Conservation (phyloP, 2,329 filamentous ascomycete species). For the Dothideomycetes sp. region DNA sequence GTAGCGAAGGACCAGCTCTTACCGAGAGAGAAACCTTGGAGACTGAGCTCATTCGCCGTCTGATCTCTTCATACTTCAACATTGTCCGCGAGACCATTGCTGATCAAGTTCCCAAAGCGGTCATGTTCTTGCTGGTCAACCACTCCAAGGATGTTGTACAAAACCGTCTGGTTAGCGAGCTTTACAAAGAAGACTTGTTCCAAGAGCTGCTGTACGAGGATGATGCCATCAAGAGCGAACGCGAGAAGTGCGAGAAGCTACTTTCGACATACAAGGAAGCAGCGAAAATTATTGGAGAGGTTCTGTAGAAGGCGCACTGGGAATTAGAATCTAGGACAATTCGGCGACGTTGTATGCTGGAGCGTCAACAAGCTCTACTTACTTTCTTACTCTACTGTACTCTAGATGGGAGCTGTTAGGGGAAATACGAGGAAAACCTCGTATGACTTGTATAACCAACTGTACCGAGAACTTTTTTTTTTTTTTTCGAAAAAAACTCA, state of each 20-base stretch:
- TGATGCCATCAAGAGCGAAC: conserved; percentile 91
- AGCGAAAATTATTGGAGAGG: conserved; percentile 95
- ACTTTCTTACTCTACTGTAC: not conserved
- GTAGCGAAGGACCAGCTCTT: conserved; percentile 67
- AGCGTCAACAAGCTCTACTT: no score
- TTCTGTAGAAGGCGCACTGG: conserved; percentile 51
- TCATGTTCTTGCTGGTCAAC: conserved; percentile 98
- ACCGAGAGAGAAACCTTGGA: conserved; percentile 95
- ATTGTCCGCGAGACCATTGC: conserved; percentile 98
- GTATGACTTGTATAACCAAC: no score
- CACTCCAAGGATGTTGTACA: conserved; percentile 97
- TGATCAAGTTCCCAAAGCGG: conserved; percentile 94
- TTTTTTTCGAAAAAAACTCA: not conserved
- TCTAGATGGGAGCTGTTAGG: not conserved
- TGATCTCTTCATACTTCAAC: conserved; percentile 98
- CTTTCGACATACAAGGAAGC: conserved; percentile 94
- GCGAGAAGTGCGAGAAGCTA: conserved; percentile 96
- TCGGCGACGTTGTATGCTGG: no score
- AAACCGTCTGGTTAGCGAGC: conserved; percentile 87
- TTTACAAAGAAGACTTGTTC: conserved; percentile 88
- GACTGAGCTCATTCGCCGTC: conserved; percentile 88
- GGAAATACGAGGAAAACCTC: not conserved
- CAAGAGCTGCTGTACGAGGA: conserved; percentile 94
- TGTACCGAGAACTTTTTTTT: not conserved
- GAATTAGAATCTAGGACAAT: no score